Conservation (phyloP, 2,329 filamentous ascomycete species). For the Microsporum canis region DNA sequence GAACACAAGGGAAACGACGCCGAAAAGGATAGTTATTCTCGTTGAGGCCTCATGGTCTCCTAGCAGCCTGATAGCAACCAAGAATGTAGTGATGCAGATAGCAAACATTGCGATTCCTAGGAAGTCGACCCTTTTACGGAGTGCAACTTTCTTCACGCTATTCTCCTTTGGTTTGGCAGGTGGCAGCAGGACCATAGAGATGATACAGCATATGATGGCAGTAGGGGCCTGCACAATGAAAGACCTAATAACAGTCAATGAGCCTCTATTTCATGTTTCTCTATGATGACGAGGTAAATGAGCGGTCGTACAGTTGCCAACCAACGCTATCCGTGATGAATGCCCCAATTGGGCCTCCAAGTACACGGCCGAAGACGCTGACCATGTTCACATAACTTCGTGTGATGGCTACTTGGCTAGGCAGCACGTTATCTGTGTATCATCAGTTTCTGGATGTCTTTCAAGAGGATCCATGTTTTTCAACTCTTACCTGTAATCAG, state of each 20-base stretch:
- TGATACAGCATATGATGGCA: background rate
- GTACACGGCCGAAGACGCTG: background rate
- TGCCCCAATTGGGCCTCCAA: background rate
- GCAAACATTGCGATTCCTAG: background rate
- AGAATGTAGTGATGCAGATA: background rate
- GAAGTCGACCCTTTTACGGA: background rate
- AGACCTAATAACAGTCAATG: background rate
- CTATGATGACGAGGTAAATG: background rate
- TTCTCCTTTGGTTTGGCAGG: background rate
- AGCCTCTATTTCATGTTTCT: background rate
- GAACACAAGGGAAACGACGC: background rate
- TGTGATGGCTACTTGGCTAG: background rate
- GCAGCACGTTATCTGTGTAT: background rate
- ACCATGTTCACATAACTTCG: conserved; percentile 2
- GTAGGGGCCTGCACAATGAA: background rate
- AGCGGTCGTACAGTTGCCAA: background rate
- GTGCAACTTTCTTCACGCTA: background rate
- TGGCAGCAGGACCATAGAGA: background rate
- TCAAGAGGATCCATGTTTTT: background rate
- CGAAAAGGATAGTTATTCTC: background rate
- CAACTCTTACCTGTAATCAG: background rate
- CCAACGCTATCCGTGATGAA: background rate
- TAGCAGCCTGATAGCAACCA: background rate
- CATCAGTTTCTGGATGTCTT: background rate
- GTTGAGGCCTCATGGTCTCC: background rate